phyloP scores from a whole-genome alignment of 2,329 filamentous ascomycete species.

The Trichoderma sp. region DNA sequence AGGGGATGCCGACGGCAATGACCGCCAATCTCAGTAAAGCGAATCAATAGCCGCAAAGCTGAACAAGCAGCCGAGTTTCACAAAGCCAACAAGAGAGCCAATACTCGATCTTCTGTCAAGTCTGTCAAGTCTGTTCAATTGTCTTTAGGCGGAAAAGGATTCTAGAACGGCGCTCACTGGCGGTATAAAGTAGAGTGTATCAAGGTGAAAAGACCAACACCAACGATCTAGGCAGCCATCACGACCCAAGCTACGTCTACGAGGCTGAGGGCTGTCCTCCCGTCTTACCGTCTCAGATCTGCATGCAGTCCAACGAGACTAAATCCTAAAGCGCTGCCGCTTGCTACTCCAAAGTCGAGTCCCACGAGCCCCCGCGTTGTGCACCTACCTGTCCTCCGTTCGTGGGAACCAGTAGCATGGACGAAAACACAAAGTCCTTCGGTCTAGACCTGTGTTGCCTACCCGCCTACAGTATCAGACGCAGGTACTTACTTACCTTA shows the following conservation, averaged over 20 bases:
- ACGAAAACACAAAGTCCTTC: neutral
- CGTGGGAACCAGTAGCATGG: too few relatives aligned
- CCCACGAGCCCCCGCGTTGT: neutral
- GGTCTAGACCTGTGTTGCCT: constrained; percentile 10
- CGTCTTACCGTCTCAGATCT: neutral
- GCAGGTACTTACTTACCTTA: neutral
- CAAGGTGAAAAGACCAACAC: neutral
- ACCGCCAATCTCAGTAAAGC: neutral
- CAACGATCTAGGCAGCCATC: constrained; percentile 10
- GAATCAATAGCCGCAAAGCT: neutral
- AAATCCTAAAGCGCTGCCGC: neutral
- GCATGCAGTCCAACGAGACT: neutral
- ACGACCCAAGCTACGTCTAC: neutral
- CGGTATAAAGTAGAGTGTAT: neutral
- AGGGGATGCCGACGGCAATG: neutral
- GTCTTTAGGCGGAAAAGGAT: neutral
- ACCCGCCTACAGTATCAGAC: neutral
- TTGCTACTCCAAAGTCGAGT: neutral
- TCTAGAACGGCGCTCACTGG: neutral
- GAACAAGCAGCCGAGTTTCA: neutral
- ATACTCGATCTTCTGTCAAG: neutral
- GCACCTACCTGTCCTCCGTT: neutral
- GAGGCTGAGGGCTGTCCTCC: neutral
- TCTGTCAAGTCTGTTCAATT: neutral
- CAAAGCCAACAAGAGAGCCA: neutral